phyloP scores from a whole-genome alignment of 768 basidiomycete species.

The Russula abietina region DNA sequence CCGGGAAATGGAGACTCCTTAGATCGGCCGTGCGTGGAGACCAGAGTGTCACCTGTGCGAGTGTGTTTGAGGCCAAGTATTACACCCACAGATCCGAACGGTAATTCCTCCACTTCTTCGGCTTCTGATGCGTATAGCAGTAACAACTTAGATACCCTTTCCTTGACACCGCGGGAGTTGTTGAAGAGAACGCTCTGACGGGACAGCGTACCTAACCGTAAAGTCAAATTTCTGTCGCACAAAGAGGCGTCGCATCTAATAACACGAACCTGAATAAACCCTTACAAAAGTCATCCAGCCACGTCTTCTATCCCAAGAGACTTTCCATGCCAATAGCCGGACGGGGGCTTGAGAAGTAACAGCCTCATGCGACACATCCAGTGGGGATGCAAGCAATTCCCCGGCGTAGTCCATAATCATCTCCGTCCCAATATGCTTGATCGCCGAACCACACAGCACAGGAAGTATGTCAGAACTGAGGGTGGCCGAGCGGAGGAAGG shows the following conservation, averaged over 20 bases:
- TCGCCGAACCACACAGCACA: constrained; percentile 77
- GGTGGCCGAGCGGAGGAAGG: constrained; percentile 63
- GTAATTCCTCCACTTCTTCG: constrained; percentile 71
- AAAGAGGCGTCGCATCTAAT: background rate
- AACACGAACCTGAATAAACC: constrained; percentile 69
- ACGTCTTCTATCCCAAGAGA: constrained; percentile 71
- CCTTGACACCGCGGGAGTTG: constrained; percentile 58
- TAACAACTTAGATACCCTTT: constrained; percentile 68
- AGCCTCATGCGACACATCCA: constrained; percentile 50
- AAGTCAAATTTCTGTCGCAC: constrained; percentile 16
- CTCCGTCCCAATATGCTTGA: constrained; percentile 76
- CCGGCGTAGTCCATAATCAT: constrained; percentile 77
- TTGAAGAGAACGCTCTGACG: constrained; percentile 59
- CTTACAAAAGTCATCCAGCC: constrained; percentile 95
- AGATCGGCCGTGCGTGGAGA: constrained; percentile 41
- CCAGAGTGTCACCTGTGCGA: constrained; percentile 81
- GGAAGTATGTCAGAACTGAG: constrained; percentile 63
- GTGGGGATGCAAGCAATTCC: constrained; percentile 69
- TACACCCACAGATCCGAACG: constrained; percentile 80
- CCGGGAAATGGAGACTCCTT: constrained; percentile 45
- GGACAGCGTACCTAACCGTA: constrained; percentile 54
- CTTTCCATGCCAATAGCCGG: constrained; percentile 80
- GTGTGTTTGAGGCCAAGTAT: constrained; percentile 78
- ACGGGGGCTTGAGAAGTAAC: constrained; percentile 46
- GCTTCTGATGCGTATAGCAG: constrained; percentile 72